Conservation (phyloP, 192 early-diverging fungal genomes). For the Gaertneriomyces sp. region DNA sequence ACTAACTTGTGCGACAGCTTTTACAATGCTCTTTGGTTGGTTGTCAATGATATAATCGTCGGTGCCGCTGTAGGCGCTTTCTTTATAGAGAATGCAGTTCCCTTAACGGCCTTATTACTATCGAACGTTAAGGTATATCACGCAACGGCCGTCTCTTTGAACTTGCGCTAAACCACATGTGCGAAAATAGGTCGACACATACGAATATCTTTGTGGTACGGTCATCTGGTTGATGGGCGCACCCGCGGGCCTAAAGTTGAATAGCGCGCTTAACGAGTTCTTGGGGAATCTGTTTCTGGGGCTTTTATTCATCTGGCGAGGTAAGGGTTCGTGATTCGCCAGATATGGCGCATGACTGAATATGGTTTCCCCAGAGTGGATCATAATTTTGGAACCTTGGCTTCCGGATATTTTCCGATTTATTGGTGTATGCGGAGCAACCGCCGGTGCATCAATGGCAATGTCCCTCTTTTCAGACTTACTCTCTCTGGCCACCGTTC, state of each 20-base stretch:
- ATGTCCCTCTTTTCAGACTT: conserved; percentile 82
- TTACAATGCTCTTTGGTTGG: conserved; percentile 94
- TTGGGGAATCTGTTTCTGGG: conserved; percentile 87
- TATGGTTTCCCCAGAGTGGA: conserved; percentile 22
- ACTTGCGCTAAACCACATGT: too few relatives aligned
- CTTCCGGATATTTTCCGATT: conserved; percentile 59
- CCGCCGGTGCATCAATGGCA: conserved; percentile 77
- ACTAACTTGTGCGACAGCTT: conserved; percentile 55
- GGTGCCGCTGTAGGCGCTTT: conserved; percentile 74
- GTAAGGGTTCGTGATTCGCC: conserved; percentile 25
- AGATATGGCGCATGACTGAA: not conserved
- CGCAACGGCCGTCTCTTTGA: too few relatives aligned
- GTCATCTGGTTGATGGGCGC: conserved; percentile 87
- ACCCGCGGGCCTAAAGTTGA: conserved; percentile 96
- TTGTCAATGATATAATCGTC: conserved; percentile 88
- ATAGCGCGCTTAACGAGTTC: conserved; percentile 82
- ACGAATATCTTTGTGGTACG: conserved; percentile 65
- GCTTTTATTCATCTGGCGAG: conserved; percentile 83
- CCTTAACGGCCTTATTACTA: not conserved
- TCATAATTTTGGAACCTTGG: conserved; percentile 25
- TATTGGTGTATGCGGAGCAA: conserved; percentile 71
- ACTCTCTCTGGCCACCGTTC: conserved; percentile 77
- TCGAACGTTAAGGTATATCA: not conserved
- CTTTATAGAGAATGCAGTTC: conserved; percentile 58
- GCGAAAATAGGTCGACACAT: conserved; percentile 56